Conservation (phyloP, 208 protist species). For the Leishmania gerbilli region DNA sequence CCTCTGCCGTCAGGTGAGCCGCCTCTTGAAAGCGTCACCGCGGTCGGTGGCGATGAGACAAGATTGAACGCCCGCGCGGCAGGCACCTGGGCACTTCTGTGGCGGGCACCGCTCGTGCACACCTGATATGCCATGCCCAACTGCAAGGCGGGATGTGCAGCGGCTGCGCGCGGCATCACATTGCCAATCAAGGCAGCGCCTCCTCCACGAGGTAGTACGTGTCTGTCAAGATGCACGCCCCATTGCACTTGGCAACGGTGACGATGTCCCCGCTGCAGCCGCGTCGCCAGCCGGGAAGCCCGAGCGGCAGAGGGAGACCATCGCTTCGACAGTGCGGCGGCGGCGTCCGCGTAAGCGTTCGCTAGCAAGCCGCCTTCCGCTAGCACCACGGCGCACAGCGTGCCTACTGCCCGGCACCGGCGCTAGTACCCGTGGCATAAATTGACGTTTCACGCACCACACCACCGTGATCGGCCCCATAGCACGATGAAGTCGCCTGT, state of each 20-base stretch:
- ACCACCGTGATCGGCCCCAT: constrained; percentile 6
- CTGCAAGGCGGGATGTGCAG: constrained; percentile 23
- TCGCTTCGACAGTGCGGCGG: not conserved
- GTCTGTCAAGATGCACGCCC: constrained; percentile 40
- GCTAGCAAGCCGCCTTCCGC: constrained; percentile 1
- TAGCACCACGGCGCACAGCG: constrained; percentile 22
- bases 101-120: constrained; percentile 28
- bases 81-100: constrained; percentile 32
- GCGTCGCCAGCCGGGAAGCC: constrained; percentile 40
- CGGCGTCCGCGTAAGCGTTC: not conserved
- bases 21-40: not conserved
- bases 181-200: constrained; percentile 24
- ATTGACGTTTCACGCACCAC: not conserved
- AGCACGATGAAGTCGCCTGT: constrained; percentile 20
- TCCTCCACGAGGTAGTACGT: constrained; percentile 38
- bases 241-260: constrained; percentile 37
- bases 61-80: constrained; percentile 1
- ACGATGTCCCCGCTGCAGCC: constrained; percentile 41
- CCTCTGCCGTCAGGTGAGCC: not conserved
- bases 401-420: not conserved
- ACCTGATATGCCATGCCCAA: constrained; percentile 33
- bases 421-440: not conserved
- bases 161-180: constrained; percentile 39
- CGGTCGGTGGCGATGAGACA: not conserved
- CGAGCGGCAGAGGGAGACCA: not conserved